phyloP scores from a whole-genome alignment of 495 filamentous ascomycete genomes.

The Zalerion maritima region DNA sequence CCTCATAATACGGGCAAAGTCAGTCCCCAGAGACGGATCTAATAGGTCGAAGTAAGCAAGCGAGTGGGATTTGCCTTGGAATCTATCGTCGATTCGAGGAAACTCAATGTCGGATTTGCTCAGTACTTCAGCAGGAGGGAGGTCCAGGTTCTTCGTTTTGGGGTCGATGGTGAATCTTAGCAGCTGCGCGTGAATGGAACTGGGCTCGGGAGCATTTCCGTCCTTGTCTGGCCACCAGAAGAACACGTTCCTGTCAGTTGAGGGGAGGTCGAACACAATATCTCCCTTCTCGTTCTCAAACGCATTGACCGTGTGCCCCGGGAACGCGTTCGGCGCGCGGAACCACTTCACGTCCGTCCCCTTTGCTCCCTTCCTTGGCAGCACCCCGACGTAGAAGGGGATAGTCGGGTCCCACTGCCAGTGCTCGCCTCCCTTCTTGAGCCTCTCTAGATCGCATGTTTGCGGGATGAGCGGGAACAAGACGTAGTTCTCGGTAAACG shows the following conservation, averaged over 20 bases:
- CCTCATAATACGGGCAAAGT: constrained; percentile 33
- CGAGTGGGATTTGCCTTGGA: constrained; percentile 31
- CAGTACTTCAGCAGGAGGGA: constrained; percentile 21
- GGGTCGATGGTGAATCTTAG: constrained; percentile 38
- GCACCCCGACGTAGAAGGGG: constrained; percentile 35
- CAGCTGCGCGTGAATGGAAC: constrained; percentile 16
- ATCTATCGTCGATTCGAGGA: constrained; percentile 45
- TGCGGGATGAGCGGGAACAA: constrained; percentile 38
- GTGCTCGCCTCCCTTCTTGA: constrained; percentile 40
- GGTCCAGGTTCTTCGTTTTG: constrained; percentile 20
- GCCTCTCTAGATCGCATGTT: constrained; percentile 31
- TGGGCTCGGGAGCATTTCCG: constrained; percentile 9
- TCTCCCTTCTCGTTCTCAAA: constrained; percentile 35
- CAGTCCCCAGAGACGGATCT: constrained; percentile 28
- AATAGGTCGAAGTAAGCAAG: constrained; percentile 41
- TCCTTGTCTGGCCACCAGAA: constrained; percentile 39
- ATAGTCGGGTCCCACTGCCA: constrained; percentile 40
- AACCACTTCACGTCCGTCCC: constrained; percentile 35
- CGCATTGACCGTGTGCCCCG: constrained; percentile 35
- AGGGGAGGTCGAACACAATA: constrained; percentile 38
- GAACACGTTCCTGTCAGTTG: constrained; percentile 41
- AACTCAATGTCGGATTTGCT: constrained; percentile 40
- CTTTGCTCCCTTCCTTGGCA: constrained; percentile 33
- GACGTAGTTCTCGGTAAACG: constrained; percentile 36
- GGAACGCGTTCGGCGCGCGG: constrained; percentile 32